Base-by-base conservation (phyloP, 345 rosid species). In the Citrus cavaleriei region DNA sequence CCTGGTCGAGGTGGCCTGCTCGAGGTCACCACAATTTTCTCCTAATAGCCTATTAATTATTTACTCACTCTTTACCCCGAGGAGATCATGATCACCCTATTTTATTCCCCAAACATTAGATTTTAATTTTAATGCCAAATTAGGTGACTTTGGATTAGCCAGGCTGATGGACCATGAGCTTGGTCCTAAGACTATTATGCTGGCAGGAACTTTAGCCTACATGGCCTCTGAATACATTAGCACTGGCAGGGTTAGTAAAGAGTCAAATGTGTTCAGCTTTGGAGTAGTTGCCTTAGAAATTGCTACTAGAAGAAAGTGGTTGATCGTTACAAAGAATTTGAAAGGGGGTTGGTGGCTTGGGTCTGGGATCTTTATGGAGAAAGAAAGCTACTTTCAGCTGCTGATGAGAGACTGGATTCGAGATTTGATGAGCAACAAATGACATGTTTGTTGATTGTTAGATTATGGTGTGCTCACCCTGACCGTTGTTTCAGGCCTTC, bases 171-270 rank as follows among this genome's bases (percentile, higher is more conserved):
- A 75, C 46, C 78, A 64, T 46, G 71, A 87, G 70, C 34, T 86
- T 0, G 85, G 88, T 6, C 77, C 85, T 0, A 84, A 73, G 57
- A 91, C 91, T 0, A 89, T 93, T 0, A 83, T 84, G 57, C 18
- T 87, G 70, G 97, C 86, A 0, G 90, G 87, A 8, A 92, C 93
- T 0, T 78, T 87, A 0, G 91, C 89, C 1, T 88, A 91, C 79
- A 14, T 91, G 80, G 86, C 79, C 18, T 40, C 67, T 0, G 40
- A 35, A 59, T 38, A 70, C 21, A 66, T 70, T 19, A 65, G 72
- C 25, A 3, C 67, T 1, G 21, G 82, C 9, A 37, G 22, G 37
- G 42, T 74, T 7, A 66, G 78, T 38, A 63, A 80, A 70, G 81
- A 74, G 18, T 70, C 73, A 0, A 79, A 77, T 30, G 71, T 73